These are phyloP conservation scores for Sarocladium strictum DNA, from an alignment of 2,329 filamentous ascomycete genomes.

Conservation along the genomic window DNA sequence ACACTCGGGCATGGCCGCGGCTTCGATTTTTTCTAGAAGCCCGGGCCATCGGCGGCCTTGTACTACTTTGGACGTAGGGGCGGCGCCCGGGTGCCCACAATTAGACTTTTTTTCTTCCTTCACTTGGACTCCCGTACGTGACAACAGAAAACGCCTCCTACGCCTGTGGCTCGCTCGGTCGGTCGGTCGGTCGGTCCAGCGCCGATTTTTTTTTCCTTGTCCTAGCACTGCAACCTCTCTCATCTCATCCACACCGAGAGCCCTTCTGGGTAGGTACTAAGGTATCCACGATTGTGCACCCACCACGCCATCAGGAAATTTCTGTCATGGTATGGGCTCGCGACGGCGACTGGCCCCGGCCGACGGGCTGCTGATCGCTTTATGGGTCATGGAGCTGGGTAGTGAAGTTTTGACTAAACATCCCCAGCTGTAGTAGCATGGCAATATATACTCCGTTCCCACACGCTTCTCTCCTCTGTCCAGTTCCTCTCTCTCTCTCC, in stretches of 20 bases:
- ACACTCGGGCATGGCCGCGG: not conserved
- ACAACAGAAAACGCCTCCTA: not conserved
- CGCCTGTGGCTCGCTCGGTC: not conserved
- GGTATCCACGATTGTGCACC: not conserved
- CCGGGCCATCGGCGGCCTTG: no score
- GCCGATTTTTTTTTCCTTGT: no score
- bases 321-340: not conserved
- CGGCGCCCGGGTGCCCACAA: no score
- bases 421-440: not conserved
- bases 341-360: not conserved
- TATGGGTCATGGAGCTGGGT: not conserved
- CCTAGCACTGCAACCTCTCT: no score
- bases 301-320: not conserved
- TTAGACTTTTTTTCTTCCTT: not conserved
- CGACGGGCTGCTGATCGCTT: not conserved
- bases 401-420: not conserved
- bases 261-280: not conserved
- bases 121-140: not conserved
- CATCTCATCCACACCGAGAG: not conserved
- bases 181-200: not conserved
- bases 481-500: not conserved
- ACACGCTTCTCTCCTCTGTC: not conserved
- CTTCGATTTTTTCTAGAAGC: not conserved
- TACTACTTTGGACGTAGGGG: no score
- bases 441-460: not conserved